Base-by-base conservation (phyloP, 1,139 yeast genomes). In the Casaregolazyma lundiana region DNA sequence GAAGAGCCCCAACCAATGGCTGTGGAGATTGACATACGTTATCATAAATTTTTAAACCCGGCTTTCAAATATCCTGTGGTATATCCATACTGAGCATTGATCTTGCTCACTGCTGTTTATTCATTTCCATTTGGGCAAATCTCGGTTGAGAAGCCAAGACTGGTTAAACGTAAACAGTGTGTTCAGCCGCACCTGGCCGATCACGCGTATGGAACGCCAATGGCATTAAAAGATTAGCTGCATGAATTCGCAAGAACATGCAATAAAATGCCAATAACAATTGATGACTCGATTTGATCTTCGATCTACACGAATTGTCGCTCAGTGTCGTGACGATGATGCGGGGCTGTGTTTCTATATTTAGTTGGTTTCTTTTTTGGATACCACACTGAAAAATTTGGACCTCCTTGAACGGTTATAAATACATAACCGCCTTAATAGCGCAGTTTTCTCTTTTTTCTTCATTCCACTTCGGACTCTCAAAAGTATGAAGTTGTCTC, bases 401-500 rank as follows among this genome's bases (percentile, higher is more conserved):
- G n/a, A n/a, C 32, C 32, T 26, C 32, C 32, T 15, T 26, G 15
- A 26, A 26, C 11, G 32, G 32, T 2, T 26, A 26, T 26, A 26
- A 9, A 26, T 26, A 26, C 13, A 26, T 26, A 26, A 6, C 11
- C 37, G 11, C n/a, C 26, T 19, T 9, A 13, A 26, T 22, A 13
- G 13, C 18, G 8, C 38, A 16, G 6, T 21, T 17, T 19, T 6
- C 11, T 11, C 2, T 35, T 19, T 17, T 18, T 36, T 13, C 13
- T 19, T 20, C 24, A 3, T 9, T 20, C 11, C 32, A 26, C 32
- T 26, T 26, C 32, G n/a, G n/a, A 6, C 15, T 3, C 6, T 16
- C 19, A 35, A 16, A 17, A 17, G 11, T 13, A 40, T 40, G 43
- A 40, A 40, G 43, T 20, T 42, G 11, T 35, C 45, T 35, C 29